Percentiles rank a stretch among this genome's conserved stretches.
Evolutionary conservation across 78 protist species (phyloP).

Genomic region (Pelomyxa schiedti): DNA sequence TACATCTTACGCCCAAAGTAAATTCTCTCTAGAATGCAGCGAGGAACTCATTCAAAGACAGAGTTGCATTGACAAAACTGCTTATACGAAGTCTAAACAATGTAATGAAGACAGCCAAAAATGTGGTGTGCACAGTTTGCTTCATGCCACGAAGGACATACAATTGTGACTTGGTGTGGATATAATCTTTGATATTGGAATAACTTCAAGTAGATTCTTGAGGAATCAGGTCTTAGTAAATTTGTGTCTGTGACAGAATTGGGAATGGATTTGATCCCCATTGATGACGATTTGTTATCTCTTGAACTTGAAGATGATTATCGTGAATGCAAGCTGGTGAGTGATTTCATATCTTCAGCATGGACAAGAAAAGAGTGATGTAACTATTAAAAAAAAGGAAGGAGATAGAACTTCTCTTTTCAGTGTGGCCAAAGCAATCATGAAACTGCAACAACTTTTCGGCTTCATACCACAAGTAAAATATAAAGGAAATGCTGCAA

Average conservation of each 20-base stretch:
- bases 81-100: slow-evolving; percentile 15
- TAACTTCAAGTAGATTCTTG: slow-evolving; percentile 48
- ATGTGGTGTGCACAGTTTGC: slow-evolving; percentile 24
- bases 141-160: slow-evolving; percentile 61
- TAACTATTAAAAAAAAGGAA: no score
- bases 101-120: slow-evolving; percentile 10
- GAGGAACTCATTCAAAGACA: neutral
- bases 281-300: slow-evolving; percentile 78
- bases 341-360: no score
- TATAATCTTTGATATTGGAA: no score
- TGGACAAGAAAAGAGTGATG: no score
- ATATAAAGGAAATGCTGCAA: slow-evolving; percentile 68
- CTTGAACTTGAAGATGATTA: slow-evolving; percentile 48
- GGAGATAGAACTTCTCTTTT: slow-evolving; percentile 53
- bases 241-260: slow-evolving; percentile 15
- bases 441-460: slow-evolving; percentile 57
- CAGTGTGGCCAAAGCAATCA: slow-evolving; percentile 53
- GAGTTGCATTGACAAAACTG: slow-evolving; percentile 8
- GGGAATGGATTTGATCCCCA: slow-evolving; percentile 63
- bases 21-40: neutral
- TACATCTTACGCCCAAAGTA: slow-evolving; percentile 69
- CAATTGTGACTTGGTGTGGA: no score
- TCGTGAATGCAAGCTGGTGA: slow-evolving; percentile 24
- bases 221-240: slow-evolving; percentile 62
- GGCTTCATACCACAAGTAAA: slow-evolving; percentile 68